Evolutionary conservation across 1,284 basidiomycete species (phyloP).

Genomic region (Phylloboletellus chloephorus): DNA sequence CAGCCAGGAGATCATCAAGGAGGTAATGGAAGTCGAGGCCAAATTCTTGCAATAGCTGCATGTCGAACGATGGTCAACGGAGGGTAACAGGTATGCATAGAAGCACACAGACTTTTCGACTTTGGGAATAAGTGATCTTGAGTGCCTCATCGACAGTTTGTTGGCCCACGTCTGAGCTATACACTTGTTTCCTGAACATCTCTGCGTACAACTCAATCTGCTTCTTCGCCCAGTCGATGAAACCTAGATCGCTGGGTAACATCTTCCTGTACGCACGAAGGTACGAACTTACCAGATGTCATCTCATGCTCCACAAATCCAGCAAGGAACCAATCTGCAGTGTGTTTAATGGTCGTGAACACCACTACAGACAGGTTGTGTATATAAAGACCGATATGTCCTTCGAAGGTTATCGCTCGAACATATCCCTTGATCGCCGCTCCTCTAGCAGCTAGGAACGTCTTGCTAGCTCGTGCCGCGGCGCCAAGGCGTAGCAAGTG

Average conservation of each 20-base stretch:
- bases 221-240: constrained; percentile 90
- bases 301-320: constrained; percentile 95
- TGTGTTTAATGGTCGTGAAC: constrained; percentile 90
- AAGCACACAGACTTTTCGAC: constrained; percentile 59
- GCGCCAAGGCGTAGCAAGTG: constrained; percentile 74
- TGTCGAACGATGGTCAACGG: neutral
- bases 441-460: constrained; percentile 79
- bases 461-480: constrained; percentile 72
- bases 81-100: neutral
- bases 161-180: constrained; percentile 70
- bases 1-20: constrained; percentile 63
- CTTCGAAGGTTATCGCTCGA: constrained; percentile 86
- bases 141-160: constrained; percentile 71
- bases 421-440: constrained; percentile 73
- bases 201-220: constrained; percentile 83
- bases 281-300: constrained; percentile 69
- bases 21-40: constrained; percentile 90
- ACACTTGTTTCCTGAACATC: constrained; percentile 89
- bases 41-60: constrained; percentile 83
- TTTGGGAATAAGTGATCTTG: constrained; percentile 70
- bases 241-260: constrained; percentile 49
- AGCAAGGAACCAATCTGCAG: constrained; percentile 95
- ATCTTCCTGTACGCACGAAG: neutral
- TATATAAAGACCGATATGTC: constrained; percentile 78
- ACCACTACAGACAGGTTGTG: constrained; percentile 78